Conservation (phyloP, 2,329 filamentous ascomycete genomes). For the Dendrostoma leiphaemia region DNA sequence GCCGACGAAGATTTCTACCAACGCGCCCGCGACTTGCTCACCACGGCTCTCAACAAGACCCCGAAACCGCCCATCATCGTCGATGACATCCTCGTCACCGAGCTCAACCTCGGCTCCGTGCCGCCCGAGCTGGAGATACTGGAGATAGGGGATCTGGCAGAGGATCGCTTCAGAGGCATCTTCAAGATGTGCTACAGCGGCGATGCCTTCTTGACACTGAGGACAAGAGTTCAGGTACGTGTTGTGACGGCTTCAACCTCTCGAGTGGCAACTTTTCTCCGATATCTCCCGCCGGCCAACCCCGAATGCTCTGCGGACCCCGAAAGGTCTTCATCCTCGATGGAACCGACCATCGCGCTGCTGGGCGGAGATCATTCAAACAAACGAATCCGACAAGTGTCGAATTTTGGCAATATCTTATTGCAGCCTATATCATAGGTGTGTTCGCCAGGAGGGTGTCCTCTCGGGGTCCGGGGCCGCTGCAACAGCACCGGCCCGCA, state of each 20-base stretch:
- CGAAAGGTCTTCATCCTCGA: background rate
- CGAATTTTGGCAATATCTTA: conserved; percentile 7
- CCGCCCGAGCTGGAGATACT: conserved; percentile 95
- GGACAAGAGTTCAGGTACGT: conserved; percentile 87
- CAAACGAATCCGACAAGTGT: conserved; percentile 13
- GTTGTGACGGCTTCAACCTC: conserved; percentile 18
- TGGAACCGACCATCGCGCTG: background rate
- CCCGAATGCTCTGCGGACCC: background rate
- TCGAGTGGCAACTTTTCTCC: background rate
- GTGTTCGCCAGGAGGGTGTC: too few species aligned
- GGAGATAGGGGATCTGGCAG: conserved; percentile 95
- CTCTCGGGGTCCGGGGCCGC: background rate
- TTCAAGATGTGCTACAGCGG: conserved; percentile 99
- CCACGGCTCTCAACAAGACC: conserved; percentile 92
- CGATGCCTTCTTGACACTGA: conserved; percentile 91
- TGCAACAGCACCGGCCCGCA: background rate
- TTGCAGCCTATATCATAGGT: background rate
- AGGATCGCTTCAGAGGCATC: conserved; percentile 94
- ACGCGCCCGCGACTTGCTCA: conserved; percentile 90
- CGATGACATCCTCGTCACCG: conserved; percentile 97
- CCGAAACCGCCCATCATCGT: conserved; percentile 98
- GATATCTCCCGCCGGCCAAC: background rate
- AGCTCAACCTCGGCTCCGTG: conserved; percentile 92
- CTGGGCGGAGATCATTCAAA: background rate
- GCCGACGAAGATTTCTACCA: conserved; percentile 90